Percentiles rank a stretch among this genome's conserved stretches.
These are phyloP conservation scores for Neoboletus subvelutipes DNA, from an alignment of 768 basidiomycete species.

Conservation along the genomic window DNA sequence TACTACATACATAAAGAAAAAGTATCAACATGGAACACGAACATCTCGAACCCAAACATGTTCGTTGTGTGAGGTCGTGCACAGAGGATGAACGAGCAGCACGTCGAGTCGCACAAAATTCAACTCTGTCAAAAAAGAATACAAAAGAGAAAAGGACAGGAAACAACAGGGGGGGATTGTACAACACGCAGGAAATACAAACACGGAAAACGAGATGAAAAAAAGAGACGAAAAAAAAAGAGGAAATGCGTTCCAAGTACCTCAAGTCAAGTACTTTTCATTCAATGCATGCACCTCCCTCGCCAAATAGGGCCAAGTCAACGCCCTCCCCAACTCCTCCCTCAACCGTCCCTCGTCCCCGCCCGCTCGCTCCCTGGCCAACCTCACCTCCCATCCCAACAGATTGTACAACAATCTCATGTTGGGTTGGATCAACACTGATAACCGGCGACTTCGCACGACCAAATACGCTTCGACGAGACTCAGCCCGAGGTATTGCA, in stretches of 20 bases:
- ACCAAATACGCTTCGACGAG: conserved; percentile 94
- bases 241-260: background rate
- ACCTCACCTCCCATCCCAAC: conserved; percentile 89
- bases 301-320: conserved; percentile 84
- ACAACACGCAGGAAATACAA: background rate
- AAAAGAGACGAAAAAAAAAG: background rate
- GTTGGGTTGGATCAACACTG: conserved; percentile 92
- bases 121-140: background rate
- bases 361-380: conserved; percentile 73
- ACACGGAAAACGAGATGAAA: background rate
- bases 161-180: background rate
- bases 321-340: conserved; percentile 61
- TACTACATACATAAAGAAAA: background rate
- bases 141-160: background rate
- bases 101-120: background rate
- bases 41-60: background rate
- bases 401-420: conserved; percentile 95
- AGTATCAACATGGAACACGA: background rate
- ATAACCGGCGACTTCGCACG: conserved; percentile 85
- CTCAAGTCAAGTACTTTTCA: conserved; percentile 69
- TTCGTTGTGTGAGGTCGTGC: background rate
- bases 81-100: background rate
- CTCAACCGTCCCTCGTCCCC: conserved; percentile 49
- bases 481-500: conserved; percentile 84
- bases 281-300: conserved; percentile 84